These are phyloP conservation scores for Populus tomentosa DNA, from an alignment of 441 rosid species.

Conservation along the genomic window DNA sequence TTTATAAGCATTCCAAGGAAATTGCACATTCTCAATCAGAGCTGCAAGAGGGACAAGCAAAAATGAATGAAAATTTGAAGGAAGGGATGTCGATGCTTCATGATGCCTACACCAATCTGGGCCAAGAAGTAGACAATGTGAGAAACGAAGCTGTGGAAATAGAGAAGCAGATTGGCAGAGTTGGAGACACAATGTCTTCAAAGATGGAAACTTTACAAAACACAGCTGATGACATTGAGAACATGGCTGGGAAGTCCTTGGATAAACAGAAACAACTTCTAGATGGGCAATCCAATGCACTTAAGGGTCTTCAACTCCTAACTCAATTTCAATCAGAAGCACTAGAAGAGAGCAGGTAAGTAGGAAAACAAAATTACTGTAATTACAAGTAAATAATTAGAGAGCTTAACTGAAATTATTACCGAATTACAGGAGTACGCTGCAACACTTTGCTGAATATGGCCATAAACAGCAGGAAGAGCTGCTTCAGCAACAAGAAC, in stretches of 20 bases:
- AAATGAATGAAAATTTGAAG: slow-evolving; percentile 49
- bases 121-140: slow-evolving; percentile 42
- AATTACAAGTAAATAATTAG: not conserved
- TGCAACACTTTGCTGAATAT: slow-evolving; percentile 53
- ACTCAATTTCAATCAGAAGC: slow-evolving; percentile 64
- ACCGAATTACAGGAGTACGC: slow-evolving; percentile 38
- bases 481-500: slow-evolving; percentile 58
- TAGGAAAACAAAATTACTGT: not conserved
- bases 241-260: slow-evolving; percentile 46
- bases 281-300: slow-evolving; percentile 55
- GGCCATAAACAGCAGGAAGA: slow-evolving; percentile 62
- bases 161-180: slow-evolving; percentile 47
- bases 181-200: slow-evolving; percentile 42
- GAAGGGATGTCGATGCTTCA: slow-evolving; percentile 52
- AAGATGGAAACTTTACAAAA: slow-evolving; percentile 53
- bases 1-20: slow-evolving; percentile 46
- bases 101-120: slow-evolving; percentile 43
- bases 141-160: slow-evolving; percentile 48
- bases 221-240: slow-evolving; percentile 56
- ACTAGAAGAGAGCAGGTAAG: slow-evolving; percentile 71
- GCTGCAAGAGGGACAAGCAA: slow-evolving; percentile 50
- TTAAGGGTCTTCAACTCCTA: slow-evolving; percentile 53
- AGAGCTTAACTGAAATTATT: not conserved
- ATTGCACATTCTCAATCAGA: slow-evolving; percentile 54
- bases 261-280: slow-evolving; percentile 62